Evolutionary conservation across 1,284 basidiomycete species (phyloP).

Genomic region (Naganishia liquefaciens): DNA sequence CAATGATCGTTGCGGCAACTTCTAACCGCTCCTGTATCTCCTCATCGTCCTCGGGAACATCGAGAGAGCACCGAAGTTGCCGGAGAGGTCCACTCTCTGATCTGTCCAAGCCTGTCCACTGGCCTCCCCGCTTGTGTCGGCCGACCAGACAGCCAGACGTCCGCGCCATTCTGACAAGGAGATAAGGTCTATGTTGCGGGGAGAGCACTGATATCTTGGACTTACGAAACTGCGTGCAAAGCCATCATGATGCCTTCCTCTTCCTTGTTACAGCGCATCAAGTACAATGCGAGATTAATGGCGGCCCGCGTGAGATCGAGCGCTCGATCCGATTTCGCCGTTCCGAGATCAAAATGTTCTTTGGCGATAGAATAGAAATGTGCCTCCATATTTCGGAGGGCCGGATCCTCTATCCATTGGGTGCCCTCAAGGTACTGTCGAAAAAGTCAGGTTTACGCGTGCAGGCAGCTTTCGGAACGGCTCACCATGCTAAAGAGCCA

Average conservation of each 20-base stretch:
- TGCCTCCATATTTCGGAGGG: slow-evolving; percentile 9
- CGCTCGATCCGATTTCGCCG: slow-evolving; percentile 4
- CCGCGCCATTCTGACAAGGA: slow-evolving; percentile 6
- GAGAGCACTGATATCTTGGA: background rate
- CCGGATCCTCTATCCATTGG: slow-evolving; percentile 10
- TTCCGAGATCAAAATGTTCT: slow-evolving; percentile 1
- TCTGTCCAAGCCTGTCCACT: background rate
- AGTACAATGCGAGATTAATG: slow-evolving; percentile 5
- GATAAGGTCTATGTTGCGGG: background rate
- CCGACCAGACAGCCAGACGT: slow-evolving; percentile 2
- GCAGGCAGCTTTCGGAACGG: background rate
- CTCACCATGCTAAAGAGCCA: slow-evolving; percentile 27
- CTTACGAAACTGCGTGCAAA: slow-evolving; percentile 11
- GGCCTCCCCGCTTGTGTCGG: slow-evolving; percentile 10
- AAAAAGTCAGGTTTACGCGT: background rate
- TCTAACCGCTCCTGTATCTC: slow-evolving; percentile 11
- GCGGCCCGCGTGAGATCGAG: slow-evolving; percentile 13
- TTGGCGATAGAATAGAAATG: slow-evolving; percentile 19
- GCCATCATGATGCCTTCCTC: slow-evolving; percentile 3
- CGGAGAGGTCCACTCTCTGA: background rate
- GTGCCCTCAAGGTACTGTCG: slow-evolving; percentile 6
- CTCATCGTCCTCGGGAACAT: slow-evolving; percentile 9
- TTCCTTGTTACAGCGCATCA: background rate
- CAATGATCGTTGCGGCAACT: background rate
- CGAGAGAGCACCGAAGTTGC: slow-evolving; percentile 8